These are phyloP conservation scores for Picocystis salinarum DNA, from an alignment of 139 green algal genomes.

Conservation along the genomic window DNA sequence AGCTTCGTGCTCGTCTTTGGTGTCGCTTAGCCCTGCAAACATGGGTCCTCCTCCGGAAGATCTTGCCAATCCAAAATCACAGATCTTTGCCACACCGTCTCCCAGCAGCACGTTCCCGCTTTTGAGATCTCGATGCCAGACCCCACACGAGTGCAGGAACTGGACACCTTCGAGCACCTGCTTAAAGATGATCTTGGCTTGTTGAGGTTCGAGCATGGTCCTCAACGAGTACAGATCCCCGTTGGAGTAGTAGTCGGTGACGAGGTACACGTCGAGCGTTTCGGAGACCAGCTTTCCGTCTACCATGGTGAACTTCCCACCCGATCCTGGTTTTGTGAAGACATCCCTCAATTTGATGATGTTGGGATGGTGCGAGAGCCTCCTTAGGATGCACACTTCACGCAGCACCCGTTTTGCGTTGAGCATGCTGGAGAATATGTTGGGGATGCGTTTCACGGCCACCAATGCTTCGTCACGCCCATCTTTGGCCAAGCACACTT, in stretches of 20 bases:
- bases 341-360: constrained; percentile 50
- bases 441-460: constrained; percentile 55
- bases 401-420: constrained; percentile 63
- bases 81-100: constrained; percentile 34
- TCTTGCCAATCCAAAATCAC: constrained; percentile 58
- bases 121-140: constrained; percentile 87
- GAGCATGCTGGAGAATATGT: constrained; percentile 52
- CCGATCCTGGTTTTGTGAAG: constrained; percentile 32
- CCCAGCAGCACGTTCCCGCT: constrained; percentile 58
- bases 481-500: constrained; percentile 45
- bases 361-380: constrained; percentile 53
- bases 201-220: constrained; percentile 22
- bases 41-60: too few species aligned
- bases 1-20: constrained; percentile 27
- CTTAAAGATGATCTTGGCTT: constrained; percentile 45
- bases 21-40: constrained; percentile 30
- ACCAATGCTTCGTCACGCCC: constrained; percentile 21
- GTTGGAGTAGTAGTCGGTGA: constrained; percentile 44
- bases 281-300: constrained; percentile 38
- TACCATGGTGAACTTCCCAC: constrained; percentile 10
- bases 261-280: constrained; percentile 65
- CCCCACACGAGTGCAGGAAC: constrained; percentile 55
- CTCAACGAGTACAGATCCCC: constrained; percentile 41
- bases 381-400: constrained; percentile 74
- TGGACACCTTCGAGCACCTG: constrained; percentile 17